Evolutionary conservation across 495 filamentous ascomycete species (phyloP), one percentile per base, ranked within the genome.

Genomic region (Penicillium alfredii): DNA sequence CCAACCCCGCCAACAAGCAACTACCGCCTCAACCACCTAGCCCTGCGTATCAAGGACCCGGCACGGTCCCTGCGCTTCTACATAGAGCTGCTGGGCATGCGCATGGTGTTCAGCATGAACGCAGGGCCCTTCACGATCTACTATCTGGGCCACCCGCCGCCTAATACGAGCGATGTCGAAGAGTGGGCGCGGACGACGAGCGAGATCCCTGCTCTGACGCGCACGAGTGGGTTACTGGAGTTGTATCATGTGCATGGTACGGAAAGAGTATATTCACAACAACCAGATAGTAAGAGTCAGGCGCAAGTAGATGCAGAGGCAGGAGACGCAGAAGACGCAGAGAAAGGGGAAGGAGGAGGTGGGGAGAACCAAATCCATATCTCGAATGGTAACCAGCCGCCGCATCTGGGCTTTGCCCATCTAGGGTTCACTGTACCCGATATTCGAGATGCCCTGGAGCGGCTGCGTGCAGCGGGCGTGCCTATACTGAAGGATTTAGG

Each of bases 11-110:
- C 60, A 33, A 74, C 68, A 22, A 20, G 44, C 15, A 49, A 56
- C 38, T 71, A 63, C 58, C 60, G 55, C 35, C 48, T 71, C 11
- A 72, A 71, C 50, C 70, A 74, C 44, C 37, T 63, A 38, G 60
- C 63, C 38, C 49, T 74, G 35, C 53, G 60, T 34, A 63, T 69
- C 30, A 45, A 43, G 31, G 54, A 72, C 33, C 59, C 67, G 8
- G 35, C 44, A 15, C 53, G 47, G 35, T 65, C 60, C 6, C 50
- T 68, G 0, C 45, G 63, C 42, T 73, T 71, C 58, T 73, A 73
- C 36, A 52, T 61, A 30, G 43, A 64, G 28, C 56, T 69, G 8
- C 56, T 74, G 30, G 70, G 70, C 34, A 66, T 74, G 60, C 68
- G 67, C 13, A 52, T 64, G 8, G 47, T 72, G 26, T 74, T 68